A percentile compares a stretch with the other conserved stretches of the same genome.
phyloP scores from a whole-genome alignment of 768 basidiomycete species.

The Leccinum variicolor region DNA sequence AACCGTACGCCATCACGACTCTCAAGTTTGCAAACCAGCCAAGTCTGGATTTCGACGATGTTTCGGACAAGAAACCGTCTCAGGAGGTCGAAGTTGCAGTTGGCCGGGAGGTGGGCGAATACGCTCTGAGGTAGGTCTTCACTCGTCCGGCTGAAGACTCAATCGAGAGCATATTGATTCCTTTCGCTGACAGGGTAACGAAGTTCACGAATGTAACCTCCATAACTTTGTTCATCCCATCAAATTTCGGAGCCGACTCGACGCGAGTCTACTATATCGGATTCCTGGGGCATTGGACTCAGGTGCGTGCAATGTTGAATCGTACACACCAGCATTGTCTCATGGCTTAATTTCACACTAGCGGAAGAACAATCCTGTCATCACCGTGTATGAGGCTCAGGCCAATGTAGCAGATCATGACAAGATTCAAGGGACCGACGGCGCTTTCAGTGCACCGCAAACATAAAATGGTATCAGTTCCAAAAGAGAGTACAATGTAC shows the following conservation, averaged over 20 bases:
- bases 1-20: background rate
- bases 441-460: constrained; percentile 49
- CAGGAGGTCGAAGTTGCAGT: constrained; percentile 74
- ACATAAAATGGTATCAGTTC: constrained; percentile 13
- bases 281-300: constrained; percentile 77
- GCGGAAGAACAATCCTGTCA: constrained; percentile 74
- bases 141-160: background rate
- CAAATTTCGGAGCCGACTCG: constrained; percentile 74
- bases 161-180: background rate
- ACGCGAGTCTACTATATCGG: constrained; percentile 82
- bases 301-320: constrained; percentile 42
- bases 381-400: constrained; percentile 85
- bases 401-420: constrained; percentile 87
- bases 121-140: constrained; percentile 66
- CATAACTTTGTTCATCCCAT: constrained; percentile 80
- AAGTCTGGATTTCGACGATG: constrained; percentile 80
- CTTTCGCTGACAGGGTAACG: constrained; percentile 52
- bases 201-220: constrained; percentile 84
- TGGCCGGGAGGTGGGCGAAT: constrained; percentile 79
- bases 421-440: constrained; percentile 79
- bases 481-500: background rate
- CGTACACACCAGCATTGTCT: background rate
- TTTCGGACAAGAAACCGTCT: constrained; percentile 54
- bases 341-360: constrained; percentile 27
- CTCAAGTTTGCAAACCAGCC: constrained; percentile 74